A percentile compares a stretch with the other conserved stretches of the same genome.
Evolutionary conservation across 78 protist genomes (phyloP).

Genomic region (Capsaspora owczarzaki): DNA sequence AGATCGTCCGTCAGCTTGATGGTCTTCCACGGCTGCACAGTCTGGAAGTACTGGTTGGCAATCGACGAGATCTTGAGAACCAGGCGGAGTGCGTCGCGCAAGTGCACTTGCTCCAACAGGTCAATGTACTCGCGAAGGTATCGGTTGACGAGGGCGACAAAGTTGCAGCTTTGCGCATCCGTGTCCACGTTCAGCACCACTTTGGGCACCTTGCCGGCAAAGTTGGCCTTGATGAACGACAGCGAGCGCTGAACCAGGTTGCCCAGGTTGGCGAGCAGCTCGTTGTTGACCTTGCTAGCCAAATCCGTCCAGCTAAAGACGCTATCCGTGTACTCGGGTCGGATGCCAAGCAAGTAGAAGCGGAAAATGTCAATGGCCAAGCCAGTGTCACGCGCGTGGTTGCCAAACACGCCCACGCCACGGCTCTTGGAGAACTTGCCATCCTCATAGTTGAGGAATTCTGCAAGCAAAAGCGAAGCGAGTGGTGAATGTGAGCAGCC

Average conservation of each 20-base stretch:
- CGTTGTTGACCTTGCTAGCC: conserved; percentile 43
- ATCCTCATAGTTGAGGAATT: conserved; percentile 79
- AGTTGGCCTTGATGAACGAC: conserved; percentile 8
- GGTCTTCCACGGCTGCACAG: neutral
- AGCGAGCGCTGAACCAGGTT: conserved; percentile 68
- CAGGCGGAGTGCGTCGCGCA: conserved; percentile 1
- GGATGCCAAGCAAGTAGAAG: conserved; percentile 57
- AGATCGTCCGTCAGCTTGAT: neutral
- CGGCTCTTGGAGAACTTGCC: conserved; percentile 73
- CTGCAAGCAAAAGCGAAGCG: neutral
- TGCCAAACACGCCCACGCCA: conserved; percentile 82
- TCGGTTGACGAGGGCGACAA: neutral
- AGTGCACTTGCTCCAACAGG: neutral
- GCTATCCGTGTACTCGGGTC: conserved; percentile 55
- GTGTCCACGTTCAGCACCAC: neutral
- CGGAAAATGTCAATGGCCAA: conserved; percentile 66
- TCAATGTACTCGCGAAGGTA: neutral
- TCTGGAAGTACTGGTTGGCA: conserved; percentile 1
- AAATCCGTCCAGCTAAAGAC: conserved; percentile 24
- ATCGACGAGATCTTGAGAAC: neutral
- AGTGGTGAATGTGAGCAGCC: neutral
- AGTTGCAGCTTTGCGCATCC: too few species aligned
- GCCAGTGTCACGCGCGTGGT: conserved; percentile 56
- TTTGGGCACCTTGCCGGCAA: neutral
- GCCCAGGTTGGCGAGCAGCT: conserved; percentile 74